These are phyloP conservation scores for Aspergillus saccharolyticus DNA, from an alignment of 495 filamentous ascomycete species.

Conservation along the genomic window DNA sequence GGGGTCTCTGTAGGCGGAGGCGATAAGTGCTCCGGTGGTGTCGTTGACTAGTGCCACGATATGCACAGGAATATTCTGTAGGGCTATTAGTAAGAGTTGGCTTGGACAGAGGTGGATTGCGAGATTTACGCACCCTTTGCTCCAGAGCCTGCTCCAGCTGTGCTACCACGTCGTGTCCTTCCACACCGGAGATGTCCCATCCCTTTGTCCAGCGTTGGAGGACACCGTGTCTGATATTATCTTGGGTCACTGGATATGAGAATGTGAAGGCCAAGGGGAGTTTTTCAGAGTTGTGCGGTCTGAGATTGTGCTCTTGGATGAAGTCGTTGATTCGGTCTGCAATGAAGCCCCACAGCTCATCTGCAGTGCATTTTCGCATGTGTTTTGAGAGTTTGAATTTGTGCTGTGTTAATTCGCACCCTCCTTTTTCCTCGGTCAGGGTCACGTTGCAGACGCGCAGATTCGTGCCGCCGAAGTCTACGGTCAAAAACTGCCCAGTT, in stretches of 20 bases:
- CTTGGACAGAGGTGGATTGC: neutral
- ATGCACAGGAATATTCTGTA: constrained; percentile 72
- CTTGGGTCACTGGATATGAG: constrained; percentile 86
- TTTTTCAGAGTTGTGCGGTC: constrained; percentile 34
- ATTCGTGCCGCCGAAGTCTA: constrained; percentile 96
- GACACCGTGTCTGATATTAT: constrained; percentile 81
- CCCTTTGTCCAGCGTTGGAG: constrained; percentile 96
- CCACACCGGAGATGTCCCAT: constrained; percentile 86
- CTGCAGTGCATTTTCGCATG: constrained; percentile 72
- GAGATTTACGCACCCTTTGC: constrained; percentile 51
- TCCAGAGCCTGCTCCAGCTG: constrained; percentile 76
- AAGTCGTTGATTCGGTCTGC: constrained; percentile 85
- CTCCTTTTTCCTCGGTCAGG: constrained; percentile 71
- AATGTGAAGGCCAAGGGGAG: constrained; percentile 90
- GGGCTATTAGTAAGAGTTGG: neutral
- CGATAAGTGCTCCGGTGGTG: constrained; percentile 90
- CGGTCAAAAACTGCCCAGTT: constrained; percentile 76
- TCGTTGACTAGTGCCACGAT: constrained; percentile 89
- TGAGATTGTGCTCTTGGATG: constrained; percentile 71
- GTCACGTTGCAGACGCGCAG: constrained; percentile 87
- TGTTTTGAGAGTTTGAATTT: constrained; percentile 88
- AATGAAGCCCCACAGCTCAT: constrained; percentile 88
- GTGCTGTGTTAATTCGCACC: constrained; percentile 88
- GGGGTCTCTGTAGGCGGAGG: constrained; percentile 81
- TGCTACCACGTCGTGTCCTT: constrained; percentile 84